Base-by-base conservation (phyloP, 164 flowering plant genomes). In the Amborella trichopoda region DNA sequence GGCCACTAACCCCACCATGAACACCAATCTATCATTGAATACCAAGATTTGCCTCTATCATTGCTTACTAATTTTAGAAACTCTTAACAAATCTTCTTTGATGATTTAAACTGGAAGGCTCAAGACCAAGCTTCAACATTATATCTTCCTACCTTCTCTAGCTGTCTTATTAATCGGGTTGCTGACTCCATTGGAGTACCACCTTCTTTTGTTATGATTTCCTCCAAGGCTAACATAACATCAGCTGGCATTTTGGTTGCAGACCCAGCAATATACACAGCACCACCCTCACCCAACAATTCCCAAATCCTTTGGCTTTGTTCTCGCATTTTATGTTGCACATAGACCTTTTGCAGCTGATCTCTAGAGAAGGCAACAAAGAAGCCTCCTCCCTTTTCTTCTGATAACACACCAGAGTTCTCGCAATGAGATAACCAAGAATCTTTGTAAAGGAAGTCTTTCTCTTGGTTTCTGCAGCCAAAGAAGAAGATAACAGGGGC, bases 101-200 rank as follows among this genome's bases (percentile, higher is more conserved):
- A n/a, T n/a, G n/a, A n/a, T n/a, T n/a, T n/a, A 41, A 2, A n/a
- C 39, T 47, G 44, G 17, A 26, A 23, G 25, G 27, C 9, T 75
- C 74, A 87, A 42, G 90, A 78, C 95, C 99, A 93, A 3, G 95
- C 85, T 67, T 93, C 96, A n/a, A 88, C 94, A 56, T 75, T 69
- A 68, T 84, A 88, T 54, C 56, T 74, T 23, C 99, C 86, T 23
- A 78, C 84, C 72, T 57, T 91, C 53, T 87, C 94, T 65, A 77
- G 49, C 23, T 66, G 44, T 51, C 74, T 65, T 28, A 84, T 68
- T 83, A 80, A 80, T 56, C 71, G 58, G 1, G 52, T 61, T 28
- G 94, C 86, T 36, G 65, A 56, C 57, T 78, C 91, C 65, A 51
- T 68, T 1, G 88, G 34, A 50, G 74, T 69, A 33, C 81, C 89